These are phyloP conservation scores for Hypoxylon sp. DNA, from an alignment of 2,329 filamentous ascomycete species.

Conservation along the genomic window DNA sequence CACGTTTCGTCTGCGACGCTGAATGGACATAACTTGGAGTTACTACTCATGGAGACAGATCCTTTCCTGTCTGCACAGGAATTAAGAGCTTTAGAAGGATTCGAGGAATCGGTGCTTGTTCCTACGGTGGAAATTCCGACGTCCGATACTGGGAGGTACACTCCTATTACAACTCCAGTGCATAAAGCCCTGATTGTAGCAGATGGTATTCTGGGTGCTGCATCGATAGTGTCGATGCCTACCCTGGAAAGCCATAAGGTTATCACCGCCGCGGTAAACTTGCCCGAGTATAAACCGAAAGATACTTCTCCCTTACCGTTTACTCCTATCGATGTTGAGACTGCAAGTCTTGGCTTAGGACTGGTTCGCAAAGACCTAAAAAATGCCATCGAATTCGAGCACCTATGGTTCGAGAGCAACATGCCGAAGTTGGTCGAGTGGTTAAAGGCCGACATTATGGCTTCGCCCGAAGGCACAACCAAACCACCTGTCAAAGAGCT, in stretches of 20 bases:
- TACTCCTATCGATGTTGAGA: conserved; percentile 72
- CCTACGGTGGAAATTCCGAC: conserved; percentile 78
- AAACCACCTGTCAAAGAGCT: conserved; percentile 76
- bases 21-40: conserved; percentile 72
- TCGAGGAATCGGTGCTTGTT: conserved; percentile 78
- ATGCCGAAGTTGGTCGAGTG: conserved; percentile 74
- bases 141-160: conserved; percentile 73
- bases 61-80: conserved; percentile 61
- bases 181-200: conserved; percentile 84
- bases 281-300: conserved; percentile 60
- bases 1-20: conserved; percentile 73
- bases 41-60: conserved; percentile 69
- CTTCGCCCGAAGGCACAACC: conserved; percentile 60
- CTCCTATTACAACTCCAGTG: conserved; percentile 82
- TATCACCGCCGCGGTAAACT: conserved; percentile 70
- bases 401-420: conserved; percentile 79
- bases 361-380: conserved; percentile 77
- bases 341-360: conserved; percentile 72
- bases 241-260: conserved; percentile 56
- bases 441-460: conserved; percentile 66
- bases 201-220: conserved; percentile 77
- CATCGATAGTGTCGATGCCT: conserved; percentile 63
- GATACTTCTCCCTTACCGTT: conserved; percentile 60
- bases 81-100: conserved; percentile 56
- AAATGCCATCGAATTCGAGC: conserved; percentile 79